Evolutionary conservation across 805 yeast species (phyloP), one percentile per base, ranked within the genome.

Genomic region (Lipomyces sp.): DNA sequence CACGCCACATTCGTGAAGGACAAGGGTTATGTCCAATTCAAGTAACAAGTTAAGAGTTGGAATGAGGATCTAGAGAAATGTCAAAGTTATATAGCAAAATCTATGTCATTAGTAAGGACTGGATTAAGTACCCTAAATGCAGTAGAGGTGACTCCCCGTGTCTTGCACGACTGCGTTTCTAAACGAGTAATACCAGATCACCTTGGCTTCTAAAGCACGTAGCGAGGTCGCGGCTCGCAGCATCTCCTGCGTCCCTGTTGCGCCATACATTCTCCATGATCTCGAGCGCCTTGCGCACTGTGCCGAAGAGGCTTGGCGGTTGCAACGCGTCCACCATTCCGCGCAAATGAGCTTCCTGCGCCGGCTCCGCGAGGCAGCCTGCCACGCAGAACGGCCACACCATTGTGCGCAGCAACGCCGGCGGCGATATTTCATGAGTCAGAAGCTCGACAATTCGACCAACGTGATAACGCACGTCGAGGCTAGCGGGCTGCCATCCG

Each of bases 121-220:
- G 45, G 18, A 39, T 39, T 39, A 39, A 15, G 45, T 39, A 11
- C 45, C 18, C 45, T 39, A 39, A 39, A 39, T n/a, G 45, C 45
- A 39, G 45, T n/a, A 11, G 18, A 39, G 18, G 45, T 11, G 45
- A 3, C 15, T 39, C 45, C 45, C 18, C 18, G 15, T 39, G 45
- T 39, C 45, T 39, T 39, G 45, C n/a, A 39, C 45, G n/a, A 1
- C 18, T 39, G 45, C 45, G 18, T 15, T 50, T 50, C 33, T 50
- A 50, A 24, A 50, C 54, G 11, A 50, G 33, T 24, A 50, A 30
- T 32, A 30, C 54, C 13, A 30, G 54, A 24, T 24, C 30, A 30
- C 54, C 54, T 24, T 24, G 54, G 54, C 30, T 50, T 50, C 33
- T 50, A 24, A 50, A 50, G 54, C 54, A 50, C 54, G 54, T 30